phyloP scores from a whole-genome alignment of 805 yeast genomes.

The Starmerella vaccinii region DNA sequence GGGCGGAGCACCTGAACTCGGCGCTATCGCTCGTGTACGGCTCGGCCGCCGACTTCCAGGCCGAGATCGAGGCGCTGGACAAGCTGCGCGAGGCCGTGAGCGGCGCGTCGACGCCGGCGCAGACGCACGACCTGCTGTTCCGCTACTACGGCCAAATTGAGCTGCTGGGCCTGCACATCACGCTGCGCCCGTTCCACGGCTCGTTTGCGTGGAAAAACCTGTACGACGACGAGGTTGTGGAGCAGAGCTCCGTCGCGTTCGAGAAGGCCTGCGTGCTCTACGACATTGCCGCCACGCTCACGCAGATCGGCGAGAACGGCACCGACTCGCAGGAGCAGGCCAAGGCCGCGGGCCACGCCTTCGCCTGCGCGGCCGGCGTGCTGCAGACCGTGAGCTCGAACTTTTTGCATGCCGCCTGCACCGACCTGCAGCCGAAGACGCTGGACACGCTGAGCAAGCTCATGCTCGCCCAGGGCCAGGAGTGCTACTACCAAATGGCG shows the following conservation, averaged over 20 bases:
- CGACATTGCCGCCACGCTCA: constrained; percentile 59
- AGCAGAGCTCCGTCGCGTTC: constrained; percentile 75
- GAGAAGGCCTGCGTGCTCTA: constrained; percentile 80
- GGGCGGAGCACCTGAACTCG: constrained; percentile 50
- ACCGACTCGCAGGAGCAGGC: constrained; percentile 19
- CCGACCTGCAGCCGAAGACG: constrained; percentile 61
- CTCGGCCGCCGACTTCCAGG: constrained; percentile 43
- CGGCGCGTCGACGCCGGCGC: constrained; percentile 36
- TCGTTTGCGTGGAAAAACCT: constrained; percentile 76
- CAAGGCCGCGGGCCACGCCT: constrained; percentile 39
- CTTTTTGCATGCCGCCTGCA: constrained; percentile 80
- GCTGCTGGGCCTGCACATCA: constrained; percentile 64
- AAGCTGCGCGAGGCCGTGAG: constrained; percentile 50
- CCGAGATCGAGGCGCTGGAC: constrained; percentile 47
- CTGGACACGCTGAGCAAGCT: constrained; percentile 52
- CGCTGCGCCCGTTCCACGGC: constrained; percentile 38
- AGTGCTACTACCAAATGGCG: constrained; percentile 58
- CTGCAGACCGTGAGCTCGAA: constrained; percentile 62
- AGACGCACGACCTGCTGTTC: constrained; percentile 47
- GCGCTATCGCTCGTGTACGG: constrained; percentile 60
- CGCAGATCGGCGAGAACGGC: constrained; percentile 35
- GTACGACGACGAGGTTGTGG: constrained; percentile 37
- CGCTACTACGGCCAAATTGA: constrained; percentile 76
- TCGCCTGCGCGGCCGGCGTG: constrained; percentile 72
- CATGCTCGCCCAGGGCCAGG: constrained; percentile 83